Conservation (phyloP, 2,329 filamentous ascomycete genomes). For the Raffaelea albimanens region DNA sequence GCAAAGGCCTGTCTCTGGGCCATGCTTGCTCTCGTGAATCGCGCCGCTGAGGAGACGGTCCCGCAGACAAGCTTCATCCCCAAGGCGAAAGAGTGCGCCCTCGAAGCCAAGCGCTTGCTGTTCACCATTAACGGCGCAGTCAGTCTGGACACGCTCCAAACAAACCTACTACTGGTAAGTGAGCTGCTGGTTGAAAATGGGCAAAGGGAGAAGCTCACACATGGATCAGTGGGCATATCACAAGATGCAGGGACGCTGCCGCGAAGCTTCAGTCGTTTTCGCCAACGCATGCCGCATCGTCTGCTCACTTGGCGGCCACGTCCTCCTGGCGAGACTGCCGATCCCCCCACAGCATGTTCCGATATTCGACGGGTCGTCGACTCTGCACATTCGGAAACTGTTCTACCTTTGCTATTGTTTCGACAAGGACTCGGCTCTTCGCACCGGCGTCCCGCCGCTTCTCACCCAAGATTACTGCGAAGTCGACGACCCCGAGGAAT, state of each 20-base stretch:
- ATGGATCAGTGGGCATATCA: neutral
- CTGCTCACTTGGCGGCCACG: neutral
- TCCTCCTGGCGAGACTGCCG: neutral
- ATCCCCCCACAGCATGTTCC: neutral
- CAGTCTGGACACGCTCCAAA: neutral
- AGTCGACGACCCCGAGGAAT: neutral
- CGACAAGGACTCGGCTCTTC: neutral
- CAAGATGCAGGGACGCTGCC: neutral
- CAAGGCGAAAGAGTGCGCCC: neutral
- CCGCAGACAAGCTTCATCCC: neutral
- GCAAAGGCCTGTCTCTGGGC: neutral
- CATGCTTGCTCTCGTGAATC: neutral
- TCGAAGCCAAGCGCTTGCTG: neutral
- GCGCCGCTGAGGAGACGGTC: neutral
- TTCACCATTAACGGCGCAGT: neutral
- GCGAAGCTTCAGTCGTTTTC: neutral
- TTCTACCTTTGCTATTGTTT: neutral
- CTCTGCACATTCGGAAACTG: neutral
- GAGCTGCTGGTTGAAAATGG: neutral
- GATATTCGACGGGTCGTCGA: neutral
- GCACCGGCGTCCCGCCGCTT: neutral
- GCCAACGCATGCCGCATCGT: neutral
- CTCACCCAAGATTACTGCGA: neutral
- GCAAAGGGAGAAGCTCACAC: neutral
- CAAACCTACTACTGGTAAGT: conserved; percentile 1